phyloP scores from a whole-genome alignment of 2,329 filamentous ascomycete species.

The Fusarium dimerum region DNA sequence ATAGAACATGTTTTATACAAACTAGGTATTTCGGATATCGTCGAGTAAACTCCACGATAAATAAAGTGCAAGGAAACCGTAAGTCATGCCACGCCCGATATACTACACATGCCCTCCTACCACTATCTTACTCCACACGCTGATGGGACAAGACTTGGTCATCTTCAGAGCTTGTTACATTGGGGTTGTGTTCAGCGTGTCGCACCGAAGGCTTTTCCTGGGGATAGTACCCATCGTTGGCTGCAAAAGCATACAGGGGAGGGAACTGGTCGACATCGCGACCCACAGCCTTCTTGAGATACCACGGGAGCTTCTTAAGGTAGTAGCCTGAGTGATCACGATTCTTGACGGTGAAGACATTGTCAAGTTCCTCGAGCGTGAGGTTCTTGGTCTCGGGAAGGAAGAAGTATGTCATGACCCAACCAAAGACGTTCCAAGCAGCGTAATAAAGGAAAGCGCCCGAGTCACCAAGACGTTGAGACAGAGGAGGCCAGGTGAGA shows the following conservation, averaged over 20 bases:
- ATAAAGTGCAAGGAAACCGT: too few relatives aligned
- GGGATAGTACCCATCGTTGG: constrained; percentile 16
- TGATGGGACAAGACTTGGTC: background rate
- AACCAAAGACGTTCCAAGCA: constrained; percentile 37
- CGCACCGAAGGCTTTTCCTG: constrained; percentile 14
- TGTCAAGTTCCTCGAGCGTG: constrained; percentile 37
- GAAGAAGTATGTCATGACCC: constrained; percentile 36
- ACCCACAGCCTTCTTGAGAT: constrained; percentile 32
- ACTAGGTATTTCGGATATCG: too few relatives aligned
- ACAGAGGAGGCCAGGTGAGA: constrained; percentile 35
- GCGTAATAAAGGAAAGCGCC: constrained; percentile 44
- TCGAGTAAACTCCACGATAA: too few relatives aligned
- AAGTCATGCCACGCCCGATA: too few relatives aligned
- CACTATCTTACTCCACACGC: too few relatives aligned
- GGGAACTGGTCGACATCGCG: constrained; percentile 34
- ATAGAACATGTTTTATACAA: too few relatives aligned
- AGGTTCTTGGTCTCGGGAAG: constrained; percentile 38
- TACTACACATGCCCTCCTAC: too few relatives aligned
- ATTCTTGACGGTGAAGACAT: constrained; percentile 35
- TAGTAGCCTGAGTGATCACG: constrained; percentile 35
- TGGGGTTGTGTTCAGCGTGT: background rate
- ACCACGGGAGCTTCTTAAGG: constrained; percentile 34
- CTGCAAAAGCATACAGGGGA: constrained; percentile 33
- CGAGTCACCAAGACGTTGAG: constrained; percentile 24
- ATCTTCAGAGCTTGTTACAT: constrained; percentile 1